Evolutionary conservation across 164 flowering plant species (phyloP).

Genomic region (Houttuynia cordata): DNA sequence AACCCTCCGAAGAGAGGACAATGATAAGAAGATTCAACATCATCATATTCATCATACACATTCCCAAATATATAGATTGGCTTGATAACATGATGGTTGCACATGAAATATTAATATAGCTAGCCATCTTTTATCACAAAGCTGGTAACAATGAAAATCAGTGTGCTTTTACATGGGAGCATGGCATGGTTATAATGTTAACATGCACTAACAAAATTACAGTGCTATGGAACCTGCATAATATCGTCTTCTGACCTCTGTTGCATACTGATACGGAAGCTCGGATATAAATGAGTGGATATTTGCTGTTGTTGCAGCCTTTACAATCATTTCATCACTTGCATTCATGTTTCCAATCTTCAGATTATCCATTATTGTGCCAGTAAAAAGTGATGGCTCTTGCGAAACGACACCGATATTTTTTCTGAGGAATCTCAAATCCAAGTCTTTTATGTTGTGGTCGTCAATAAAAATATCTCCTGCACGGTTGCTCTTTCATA

Average conservation of each 20-base stretch:
- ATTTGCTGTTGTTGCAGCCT: constrained; percentile 48
- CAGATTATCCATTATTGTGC: constrained; percentile 50
- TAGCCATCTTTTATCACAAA: too few relatives aligned
- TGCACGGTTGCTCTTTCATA: constrained; percentile 10
- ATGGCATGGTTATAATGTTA: too few relatives aligned
- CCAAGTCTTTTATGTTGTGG: constrained; percentile 46
- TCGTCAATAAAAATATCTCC: constrained; percentile 49
- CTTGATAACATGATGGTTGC: too few relatives aligned
- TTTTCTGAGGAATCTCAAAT: constrained; percentile 40
- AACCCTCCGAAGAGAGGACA: too few relatives aligned
- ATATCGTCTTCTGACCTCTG: constrained; percentile 30
- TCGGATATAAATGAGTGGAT: constrained; percentile 47
- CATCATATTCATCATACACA: too few relatives aligned
- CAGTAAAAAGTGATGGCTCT: constrained; percentile 60
- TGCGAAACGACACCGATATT: constrained; percentile 57
- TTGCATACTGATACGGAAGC: constrained; percentile 50
- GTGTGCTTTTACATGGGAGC: too few relatives aligned
- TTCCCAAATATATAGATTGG: too few relatives aligned
- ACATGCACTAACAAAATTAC: too few relatives aligned
- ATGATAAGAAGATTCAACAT: too few relatives aligned
- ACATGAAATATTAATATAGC: too few relatives aligned
- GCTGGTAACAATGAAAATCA: too few relatives aligned
- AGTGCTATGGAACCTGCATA: background rate
- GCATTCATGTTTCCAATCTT: constrained; percentile 48
- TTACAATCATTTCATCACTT: constrained; percentile 26